phyloP scores from a whole-genome alignment of 768 basidiomycete species.

The Boletus pseudo-olivaceus region DNA sequence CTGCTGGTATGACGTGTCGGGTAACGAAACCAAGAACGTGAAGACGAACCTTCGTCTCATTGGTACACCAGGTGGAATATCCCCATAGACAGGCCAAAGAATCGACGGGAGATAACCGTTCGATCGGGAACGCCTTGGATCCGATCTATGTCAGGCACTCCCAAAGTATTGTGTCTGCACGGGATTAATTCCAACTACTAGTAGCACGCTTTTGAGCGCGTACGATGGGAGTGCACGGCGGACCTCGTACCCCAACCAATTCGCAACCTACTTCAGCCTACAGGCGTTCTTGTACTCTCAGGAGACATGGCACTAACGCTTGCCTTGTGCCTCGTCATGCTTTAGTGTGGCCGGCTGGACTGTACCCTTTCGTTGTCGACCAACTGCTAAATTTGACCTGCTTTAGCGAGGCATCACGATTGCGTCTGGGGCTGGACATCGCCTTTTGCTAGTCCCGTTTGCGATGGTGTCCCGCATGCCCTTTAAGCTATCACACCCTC shows the following conservation, averaged over 20 bases:
- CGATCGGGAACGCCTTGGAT: not conserved
- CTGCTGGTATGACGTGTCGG: too few species aligned
- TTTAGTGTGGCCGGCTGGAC: too few species aligned
- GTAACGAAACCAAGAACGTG: not conserved
- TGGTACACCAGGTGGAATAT: not conserved
- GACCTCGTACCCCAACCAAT: not conserved
- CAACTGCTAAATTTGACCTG: not conserved
- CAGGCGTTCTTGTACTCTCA: not conserved
- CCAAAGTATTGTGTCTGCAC: not conserved
- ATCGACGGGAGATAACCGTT: too few species aligned
- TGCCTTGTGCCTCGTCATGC: too few species aligned
- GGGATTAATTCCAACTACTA: not conserved
- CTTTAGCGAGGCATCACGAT: conserved; percentile 3
- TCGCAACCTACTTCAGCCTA: not conserved
- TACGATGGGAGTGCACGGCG: not conserved
- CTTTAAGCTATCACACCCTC: not conserved
- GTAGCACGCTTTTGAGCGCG: too few species aligned
- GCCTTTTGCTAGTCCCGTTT: conserved; percentile 1
- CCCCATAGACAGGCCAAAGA: not conserved
- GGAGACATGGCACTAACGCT: too few species aligned
- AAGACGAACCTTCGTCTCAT: not conserved
- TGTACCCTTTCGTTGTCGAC: not conserved
- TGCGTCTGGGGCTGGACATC: conserved; percentile 5
- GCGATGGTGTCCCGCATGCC: not conserved
- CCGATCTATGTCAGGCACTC: not conserved